Percentiles rank a stretch among this genome's conserved stretches.
Conservation (phyloP, 257 asterid species). For the Nicotiana otophora region DNA sequence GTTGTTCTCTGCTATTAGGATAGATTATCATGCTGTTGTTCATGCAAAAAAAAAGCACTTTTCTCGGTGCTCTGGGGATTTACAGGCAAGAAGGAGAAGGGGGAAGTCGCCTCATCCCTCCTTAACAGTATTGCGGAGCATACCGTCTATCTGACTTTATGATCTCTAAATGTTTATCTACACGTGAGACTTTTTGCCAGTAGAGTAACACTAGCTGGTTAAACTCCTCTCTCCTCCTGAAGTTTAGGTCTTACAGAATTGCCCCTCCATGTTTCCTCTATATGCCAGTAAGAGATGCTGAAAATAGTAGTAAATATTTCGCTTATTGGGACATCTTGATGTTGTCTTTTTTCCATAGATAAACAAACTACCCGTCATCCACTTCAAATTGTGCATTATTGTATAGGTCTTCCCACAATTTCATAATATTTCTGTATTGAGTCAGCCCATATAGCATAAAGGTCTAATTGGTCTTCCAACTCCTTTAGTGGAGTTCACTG, state of each 20-base stretch:
- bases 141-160: neutral
- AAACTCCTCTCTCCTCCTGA: neutral
- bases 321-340: neutral
- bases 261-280: neutral
- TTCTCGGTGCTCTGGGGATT: neutral
- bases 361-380: neutral
- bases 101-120: neutral
- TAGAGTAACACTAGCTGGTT: neutral
- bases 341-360: neutral
- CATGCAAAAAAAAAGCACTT: neutral
- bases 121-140: neutral
- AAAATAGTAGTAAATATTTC: neutral
- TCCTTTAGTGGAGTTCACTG: no score
- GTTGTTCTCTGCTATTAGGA: neutral
- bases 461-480: neutral
- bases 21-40: neutral
- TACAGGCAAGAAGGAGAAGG: neutral
- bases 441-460: neutral
- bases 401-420: neutral
- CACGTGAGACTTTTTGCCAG: neutral
- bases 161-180: neutral
- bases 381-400: neutral
- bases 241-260: neutral
- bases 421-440: neutral
- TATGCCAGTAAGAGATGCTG: neutral